These are phyloP conservation scores for Skeletonema marinoi DNA, from an alignment of 108 stramenopile genomes.

Conservation along the genomic window DNA sequence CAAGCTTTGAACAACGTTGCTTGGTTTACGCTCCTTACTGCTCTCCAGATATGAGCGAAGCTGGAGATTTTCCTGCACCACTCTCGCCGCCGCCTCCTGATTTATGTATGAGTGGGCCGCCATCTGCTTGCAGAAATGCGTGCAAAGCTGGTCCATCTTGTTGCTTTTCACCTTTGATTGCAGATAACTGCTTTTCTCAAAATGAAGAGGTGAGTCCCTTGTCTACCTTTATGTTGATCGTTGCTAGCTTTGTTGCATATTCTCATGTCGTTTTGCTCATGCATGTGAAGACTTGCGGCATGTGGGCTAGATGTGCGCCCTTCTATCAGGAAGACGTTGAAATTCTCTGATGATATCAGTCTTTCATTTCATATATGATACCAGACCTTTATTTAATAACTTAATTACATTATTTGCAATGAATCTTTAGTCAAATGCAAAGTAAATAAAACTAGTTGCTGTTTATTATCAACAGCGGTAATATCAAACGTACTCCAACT, in stretches of 20 bases:
- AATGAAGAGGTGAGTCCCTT: not conserved
- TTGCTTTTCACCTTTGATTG: not conserved
- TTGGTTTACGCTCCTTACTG: slow-evolving; percentile 2
- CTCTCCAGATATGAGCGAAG: not conserved
- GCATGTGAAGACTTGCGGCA: not conserved
- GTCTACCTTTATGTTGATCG: not conserved
- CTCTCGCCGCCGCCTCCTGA: not conserved
- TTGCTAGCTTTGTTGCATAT: not conserved
- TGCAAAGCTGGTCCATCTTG: not conserved
- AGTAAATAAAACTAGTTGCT: not conserved
- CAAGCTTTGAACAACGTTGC: slow-evolving; percentile 14
- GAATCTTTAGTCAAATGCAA: not conserved
- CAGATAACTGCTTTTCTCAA: not conserved
- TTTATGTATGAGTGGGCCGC: not conserved
- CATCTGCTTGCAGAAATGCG: not conserved
- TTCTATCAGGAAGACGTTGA: not conserved
- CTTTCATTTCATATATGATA: not conserved
- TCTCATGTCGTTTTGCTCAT: not conserved
- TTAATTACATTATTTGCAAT: not conserved
- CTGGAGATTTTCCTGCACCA: not conserved
- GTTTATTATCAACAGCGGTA: not conserved
- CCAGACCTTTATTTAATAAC: not conserved
- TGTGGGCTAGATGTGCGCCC: not conserved
- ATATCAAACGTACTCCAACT: not conserved
- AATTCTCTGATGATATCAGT: not conserved